Base-by-base conservation (phyloP, 257 asterid species). In the Echium plantagineum region DNA sequence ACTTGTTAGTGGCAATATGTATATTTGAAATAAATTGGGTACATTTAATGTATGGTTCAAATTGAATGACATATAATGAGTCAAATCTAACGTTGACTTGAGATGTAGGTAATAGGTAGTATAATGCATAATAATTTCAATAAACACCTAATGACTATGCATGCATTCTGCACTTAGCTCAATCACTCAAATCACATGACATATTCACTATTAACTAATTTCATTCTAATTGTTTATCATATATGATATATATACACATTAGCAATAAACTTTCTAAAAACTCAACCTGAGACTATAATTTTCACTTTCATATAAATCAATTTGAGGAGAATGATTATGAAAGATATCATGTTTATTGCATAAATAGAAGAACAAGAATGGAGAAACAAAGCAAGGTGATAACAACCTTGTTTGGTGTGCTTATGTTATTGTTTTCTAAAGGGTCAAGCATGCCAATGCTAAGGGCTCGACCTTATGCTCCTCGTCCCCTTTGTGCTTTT, bases 401-500 rank as follows among this genome's bases (percentile, higher is more conserved):
- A 63, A 63, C 75, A 62, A 68, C 63, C 9, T 42, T 77, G 20
- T 54, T 73, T 21, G 21, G 74, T 63, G 49, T 65, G 31, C 67
- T 81, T 63, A 61, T 88, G 15, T 80, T 73, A 19, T 66, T 76
- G 51, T 65, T 35, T 67, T 79, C 69, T 4, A 64, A 52, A 75
- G 75, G 75, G 5, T 73, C 71, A 66, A 55, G 83, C 75, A 80
- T 75, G 31, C 48, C 66, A 63, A 12, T 24, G 31, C 20, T 55
- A 55, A 63, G 46, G 20, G 12, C 55, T 16, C 9, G 0, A 32
- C 70, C 80, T 5, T 15, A 61, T 60, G 49, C 0, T 42, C 66
- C 66, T 15, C 77, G 67, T 8, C 81, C 85, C 17, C 87, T 84
- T 31, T 89, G 96, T 57, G 71, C 67, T 21, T 62, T 83, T 20